Evolutionary conservation across 2,329 filamentous ascomycete species (phyloP), one percentile per base, ranked within the genome.

Genomic region (Capronia coronata): DNA sequence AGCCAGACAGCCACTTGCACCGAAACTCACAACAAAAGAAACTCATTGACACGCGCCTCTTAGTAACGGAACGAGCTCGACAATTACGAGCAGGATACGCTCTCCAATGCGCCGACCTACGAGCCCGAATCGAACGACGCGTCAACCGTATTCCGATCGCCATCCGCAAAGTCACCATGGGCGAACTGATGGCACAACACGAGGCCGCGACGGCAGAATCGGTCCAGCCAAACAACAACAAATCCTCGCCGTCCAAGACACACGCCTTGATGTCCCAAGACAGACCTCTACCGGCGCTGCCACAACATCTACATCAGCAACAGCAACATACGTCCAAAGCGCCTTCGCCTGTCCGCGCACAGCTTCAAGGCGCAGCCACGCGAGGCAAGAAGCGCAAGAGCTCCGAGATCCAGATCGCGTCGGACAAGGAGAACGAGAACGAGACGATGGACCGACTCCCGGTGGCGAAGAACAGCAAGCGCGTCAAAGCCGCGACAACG

Each of bases 61-160:
- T 32, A 95, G 89, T 95, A 59, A 89, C 87, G 14, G 86, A 94
- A 70, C 82, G 90, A 65, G 87, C 87, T 54, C 81, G 91, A 60
- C 89, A 91, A 67, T 75, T 97, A 54, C 82, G 90, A 61, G 85
- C 90, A 5, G 89, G 94, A 66, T 95, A 94, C 71, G 84, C 85
- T 51, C 77, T 94, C 8, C 90, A 95, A 68, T 86, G 89, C 18
- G 86, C 91, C 66, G 86, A 86, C 55, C 77, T 97, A 32, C 80
- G 86, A 54, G 83, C 88, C 52, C 84, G 91, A 54, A 84, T 98
- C 45, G 90, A 96, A 68, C 86, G 94, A 71, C 86, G 93, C 69
- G 79, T 97, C 66, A 95, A 96, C 65, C 83, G 93, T 46, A 93
- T 97, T 45, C 93, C 93, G 6, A 78, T 81, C 60, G 77, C 83